A percentile compares a stretch with the other conserved stretches of the same genome.
These are phyloP conservation scores for Fusarium austroafricanum DNA, from an alignment of 2,329 filamentous ascomycete species.

Conservation along the genomic window DNA sequence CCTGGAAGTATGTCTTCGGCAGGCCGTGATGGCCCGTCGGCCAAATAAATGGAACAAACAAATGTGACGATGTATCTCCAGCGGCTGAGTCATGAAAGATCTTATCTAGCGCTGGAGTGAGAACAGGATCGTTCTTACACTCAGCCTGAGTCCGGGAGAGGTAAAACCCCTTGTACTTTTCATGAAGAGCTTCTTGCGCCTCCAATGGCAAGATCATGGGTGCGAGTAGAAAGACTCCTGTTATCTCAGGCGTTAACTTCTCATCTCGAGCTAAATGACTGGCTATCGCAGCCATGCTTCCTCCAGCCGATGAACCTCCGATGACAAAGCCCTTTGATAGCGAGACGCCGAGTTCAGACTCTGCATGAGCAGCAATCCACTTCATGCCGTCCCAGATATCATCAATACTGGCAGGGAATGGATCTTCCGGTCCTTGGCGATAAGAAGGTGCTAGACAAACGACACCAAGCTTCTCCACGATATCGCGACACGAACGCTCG, in stretches of 20 bases:
- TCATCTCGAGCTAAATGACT: slow-evolving; percentile 3
- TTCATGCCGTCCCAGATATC: background rate
- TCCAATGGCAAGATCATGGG: background rate
- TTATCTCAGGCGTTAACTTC: background rate
- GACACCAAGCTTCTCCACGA: background rate
- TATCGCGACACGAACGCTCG: background rate
- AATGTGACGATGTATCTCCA: background rate
- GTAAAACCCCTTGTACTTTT: background rate
- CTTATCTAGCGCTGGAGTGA: background rate
- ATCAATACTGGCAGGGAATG: background rate
- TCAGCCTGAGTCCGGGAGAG: background rate
- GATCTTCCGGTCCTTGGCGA: background rate
- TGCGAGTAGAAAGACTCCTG: background rate
- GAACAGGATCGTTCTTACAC: background rate
- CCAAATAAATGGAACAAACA: background rate
- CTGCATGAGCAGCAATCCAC: background rate
- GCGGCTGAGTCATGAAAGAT: background rate
- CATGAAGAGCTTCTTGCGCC: background rate
- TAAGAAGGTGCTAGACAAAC: slow-evolving; percentile 1
- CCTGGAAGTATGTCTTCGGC: background rate
- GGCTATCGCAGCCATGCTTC: background rate
- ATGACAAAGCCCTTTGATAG: background rate
- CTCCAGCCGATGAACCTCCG: slow-evolving; percentile 4
- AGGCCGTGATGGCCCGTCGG: background rate
- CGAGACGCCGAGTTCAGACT: background rate